Evolutionary conservation across 2,329 filamentous ascomycete species (phyloP), one percentile per base, ranked within the genome.

Genomic region (Bipolaris gigantea): DNA sequence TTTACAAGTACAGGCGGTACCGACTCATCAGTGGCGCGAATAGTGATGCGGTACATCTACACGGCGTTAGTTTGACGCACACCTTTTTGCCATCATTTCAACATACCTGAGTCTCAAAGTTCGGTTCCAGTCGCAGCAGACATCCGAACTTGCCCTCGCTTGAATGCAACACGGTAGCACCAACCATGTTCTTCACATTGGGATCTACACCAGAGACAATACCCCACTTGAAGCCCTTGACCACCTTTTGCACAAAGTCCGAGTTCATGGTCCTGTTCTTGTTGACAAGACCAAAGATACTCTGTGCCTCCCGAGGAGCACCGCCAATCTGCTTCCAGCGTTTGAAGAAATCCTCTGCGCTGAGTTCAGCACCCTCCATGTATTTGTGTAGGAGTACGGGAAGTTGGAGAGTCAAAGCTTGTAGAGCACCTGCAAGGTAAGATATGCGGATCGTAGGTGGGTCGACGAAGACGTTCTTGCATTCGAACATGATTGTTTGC

Each of bases 251-350:
- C 40, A 95, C 88, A 63, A 90, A 92, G 2, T 79, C 76, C 54
- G 89, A 85, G 55, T 82, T 89, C 58, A 95, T 84, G 59, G 88
- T 86, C 11, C 81, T 80, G 15, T 80, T 81, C 50, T 83, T 81
- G 59, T 76, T 81, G 25, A 81, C 81, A 1, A 93, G 73, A 0
- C 87, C 86, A 74, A 99, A 95, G 30, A 97, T 91, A 43, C 84
- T 84, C 73, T 99, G 94, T 0, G 90, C 87, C 75, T 99, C 95
- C 27, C 95, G 85, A 1, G 92, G 88, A 1, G 85, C 85, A 5
- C 89, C 91, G 11, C 94, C 94, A 65, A 99, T 97, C 77, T 99
- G 94, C 81, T 96, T 95, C 94, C 94, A 99, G 47, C 95, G 83
- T 81, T 95, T 97, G 84, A 99, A 99, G 77, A 97, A 99, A 71